Conservation (phyloP, 495 filamentous ascomycete species). For the Penicillium chermesinum region DNA sequence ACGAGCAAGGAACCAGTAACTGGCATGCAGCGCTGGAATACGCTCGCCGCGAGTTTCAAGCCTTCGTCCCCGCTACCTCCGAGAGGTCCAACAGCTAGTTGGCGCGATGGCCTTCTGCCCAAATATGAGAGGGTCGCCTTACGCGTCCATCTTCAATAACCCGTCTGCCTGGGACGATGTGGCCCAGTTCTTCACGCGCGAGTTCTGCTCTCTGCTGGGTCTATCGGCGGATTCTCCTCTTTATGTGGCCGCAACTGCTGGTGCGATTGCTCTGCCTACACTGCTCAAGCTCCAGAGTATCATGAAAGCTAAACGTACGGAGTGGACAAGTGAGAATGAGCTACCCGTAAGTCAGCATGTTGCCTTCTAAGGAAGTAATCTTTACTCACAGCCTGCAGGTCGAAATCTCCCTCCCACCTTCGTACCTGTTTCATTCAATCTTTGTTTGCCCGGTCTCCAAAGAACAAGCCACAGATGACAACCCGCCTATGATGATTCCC, state of each 20-base stretch:
- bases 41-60: slow-evolving; percentile 58
- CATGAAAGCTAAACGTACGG: slow-evolving; percentile 80
- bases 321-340: slow-evolving; percentile 91
- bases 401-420: slow-evolving; percentile 80
- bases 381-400: slow-evolving; percentile 42
- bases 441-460: slow-evolving; percentile 97
- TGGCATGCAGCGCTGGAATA: slow-evolving; percentile 64
- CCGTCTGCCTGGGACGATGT: slow-evolving; percentile 73
- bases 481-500: slow-evolving; percentile 96
- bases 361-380: background rate
- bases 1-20: slow-evolving; percentile 28
- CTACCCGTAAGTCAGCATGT: slow-evolving; percentile 54
- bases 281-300: slow-evolving; percentile 76
- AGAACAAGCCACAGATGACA: slow-evolving; percentile 87
- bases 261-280: slow-evolving; percentile 81
- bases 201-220: slow-evolving; percentile 90
- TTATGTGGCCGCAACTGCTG: slow-evolving; percentile 86
- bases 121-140: slow-evolving; percentile 67
- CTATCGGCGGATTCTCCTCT: slow-evolving; percentile 84
- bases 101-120: slow-evolving; percentile 71
- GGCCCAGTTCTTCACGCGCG: slow-evolving; percentile 76
- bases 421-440: slow-evolving; percentile 90
- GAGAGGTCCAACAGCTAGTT: slow-evolving; percentile 71
- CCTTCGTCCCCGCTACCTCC: slow-evolving; percentile 66
- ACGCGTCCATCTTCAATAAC: slow-evolving; percentile 68